Conservation (phyloP, 78 protist species). For the Isochrysis galbana region DNA sequence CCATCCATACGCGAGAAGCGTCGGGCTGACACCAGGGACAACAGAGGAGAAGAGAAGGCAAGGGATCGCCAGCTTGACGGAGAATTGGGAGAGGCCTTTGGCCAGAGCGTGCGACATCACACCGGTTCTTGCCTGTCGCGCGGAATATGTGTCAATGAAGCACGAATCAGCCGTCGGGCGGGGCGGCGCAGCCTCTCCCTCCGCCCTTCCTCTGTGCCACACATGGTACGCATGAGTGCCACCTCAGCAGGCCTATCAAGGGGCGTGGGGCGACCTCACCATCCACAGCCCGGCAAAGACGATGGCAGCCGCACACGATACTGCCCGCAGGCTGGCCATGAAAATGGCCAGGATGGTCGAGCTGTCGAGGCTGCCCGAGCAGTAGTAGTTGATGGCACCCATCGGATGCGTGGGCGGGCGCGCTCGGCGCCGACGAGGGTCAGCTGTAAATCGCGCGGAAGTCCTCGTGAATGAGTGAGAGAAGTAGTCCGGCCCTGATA, state of each 20-base stretch:
- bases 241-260: no score
- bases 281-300: neutral
- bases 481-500: no score
- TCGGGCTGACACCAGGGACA: neutral
- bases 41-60: neutral
- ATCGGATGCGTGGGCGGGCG: no score
- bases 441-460: no score
- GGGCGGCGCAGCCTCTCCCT: no score
- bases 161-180: no score
- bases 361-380: neutral
- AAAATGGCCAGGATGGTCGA: neutral
- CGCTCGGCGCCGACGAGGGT: no score
- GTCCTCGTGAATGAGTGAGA: no score
- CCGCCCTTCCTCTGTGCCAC: no score
- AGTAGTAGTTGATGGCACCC: neutral
- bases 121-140: neutral
- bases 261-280: no score
- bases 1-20: neutral
- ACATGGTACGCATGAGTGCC: no score
- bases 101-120: neutral
- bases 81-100: neutral
- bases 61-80: constrained; percentile 1
- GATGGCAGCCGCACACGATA: neutral
- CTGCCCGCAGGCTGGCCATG: neutral
- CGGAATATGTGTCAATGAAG: no score